Evolutionary conservation across 495 filamentous ascomycete genomes (phyloP).

Genomic region (Stereocaulon alpinum): DNA sequence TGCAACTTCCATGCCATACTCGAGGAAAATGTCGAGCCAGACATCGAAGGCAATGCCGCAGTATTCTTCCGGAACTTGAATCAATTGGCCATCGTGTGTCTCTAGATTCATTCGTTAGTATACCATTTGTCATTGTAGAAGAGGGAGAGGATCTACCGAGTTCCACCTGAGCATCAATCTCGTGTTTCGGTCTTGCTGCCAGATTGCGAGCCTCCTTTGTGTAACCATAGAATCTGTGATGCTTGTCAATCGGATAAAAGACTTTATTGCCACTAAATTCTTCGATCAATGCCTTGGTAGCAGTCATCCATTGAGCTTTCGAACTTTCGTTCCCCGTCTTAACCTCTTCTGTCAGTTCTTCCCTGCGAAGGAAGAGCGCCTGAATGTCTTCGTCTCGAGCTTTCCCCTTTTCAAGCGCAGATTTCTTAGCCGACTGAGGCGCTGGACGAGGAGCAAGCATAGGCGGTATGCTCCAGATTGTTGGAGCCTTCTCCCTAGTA

Average conservation of each 20-base stretch:
- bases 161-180: slow-evolving; percentile 1
- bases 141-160: not conserved
- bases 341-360: slow-evolving; percentile 40
- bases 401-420: slow-evolving; percentile 28
- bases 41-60: slow-evolving; percentile 66
- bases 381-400: slow-evolving; percentile 43
- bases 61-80: slow-evolving; percentile 50
- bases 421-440: slow-evolving; percentile 14
- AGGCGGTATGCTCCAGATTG: not conserved
- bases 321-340: slow-evolving; percentile 43
- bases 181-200: slow-evolving; percentile 19
- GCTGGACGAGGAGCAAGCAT: slow-evolving; percentile 18
- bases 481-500: not conserved
- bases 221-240: slow-evolving; percentile 58
- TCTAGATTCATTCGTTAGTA: slow-evolving; percentile 17
- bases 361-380: slow-evolving; percentile 46
- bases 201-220: slow-evolving; percentile 35
- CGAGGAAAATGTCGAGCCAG: slow-evolving; percentile 87
- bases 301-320: slow-evolving; percentile 58
- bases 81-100: slow-evolving; percentile 13
- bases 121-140: not conserved
- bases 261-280: slow-evolving; percentile 67
- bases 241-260: slow-evolving; percentile 69
- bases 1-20: slow-evolving; percentile 68
- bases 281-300: slow-evolving; percentile 61